Base-by-base conservation (phyloP, 1,284 basidiomycete genomes). In the Ustilago bromivora region DNA sequence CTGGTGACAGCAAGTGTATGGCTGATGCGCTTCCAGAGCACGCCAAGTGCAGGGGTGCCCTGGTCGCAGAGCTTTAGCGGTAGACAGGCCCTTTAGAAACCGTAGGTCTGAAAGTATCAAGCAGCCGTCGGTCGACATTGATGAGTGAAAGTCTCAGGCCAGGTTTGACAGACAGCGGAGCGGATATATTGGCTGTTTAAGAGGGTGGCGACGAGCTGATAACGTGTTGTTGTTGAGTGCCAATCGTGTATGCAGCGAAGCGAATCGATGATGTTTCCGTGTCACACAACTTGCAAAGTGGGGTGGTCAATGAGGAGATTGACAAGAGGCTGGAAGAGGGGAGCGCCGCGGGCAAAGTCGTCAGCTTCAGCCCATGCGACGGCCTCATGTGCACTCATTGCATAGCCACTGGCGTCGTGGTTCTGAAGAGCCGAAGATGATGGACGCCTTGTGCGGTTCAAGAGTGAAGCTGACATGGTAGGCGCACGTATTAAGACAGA, bases 311-410 rank as follows among this genome's bases (percentile, higher is more conserved):
- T 64, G 40, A 79, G 46, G 13, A 79, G 56, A 38, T 72, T 79
- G 59, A 76, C 63, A 8, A 79, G 66, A 10, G 74, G 74, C 38
- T 72, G 64, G 36, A 79, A 79, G 9, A 79, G 61, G 9, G 77
- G 73, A 28, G 77, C 70, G 23, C 77, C 77, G 3, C 65, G 66
- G n/a, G 70, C 71, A 53, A 79, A 79, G 56, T 79, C 77, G 55
- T 79, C 77, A 7, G 77, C 77, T 57, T 76, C 47, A 13, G 70
- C 66, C 77, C 77, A 79, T 9, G 69, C 73, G 9, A 71, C 55
- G 2, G 49, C 58, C 56, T 79, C 76, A 28, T 72, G 52, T 19
- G 57, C 41, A 34, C n/a, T 56, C n/a, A 35, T 32, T 8, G 40
- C 52, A 13, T 38, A 28, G 15, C 31, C 36, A 12, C n/a, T 5